Evolutionary conservation across 2,329 filamentous ascomycete genomes (phyloP).

Genomic region (Penicillium sp.): DNA sequence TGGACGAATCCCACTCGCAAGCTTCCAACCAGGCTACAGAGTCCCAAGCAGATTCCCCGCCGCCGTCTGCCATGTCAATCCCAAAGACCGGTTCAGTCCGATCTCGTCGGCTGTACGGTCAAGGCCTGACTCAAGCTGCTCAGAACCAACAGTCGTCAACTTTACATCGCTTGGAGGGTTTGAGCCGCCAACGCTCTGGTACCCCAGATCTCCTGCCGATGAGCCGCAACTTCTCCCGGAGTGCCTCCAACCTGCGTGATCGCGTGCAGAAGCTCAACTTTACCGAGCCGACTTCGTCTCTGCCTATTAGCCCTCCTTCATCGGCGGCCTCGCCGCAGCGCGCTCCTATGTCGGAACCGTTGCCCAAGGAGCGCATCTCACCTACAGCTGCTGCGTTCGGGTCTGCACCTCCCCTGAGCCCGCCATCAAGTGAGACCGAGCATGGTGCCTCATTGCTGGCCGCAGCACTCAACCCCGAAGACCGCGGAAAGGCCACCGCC

Average conservation of each 20-base stretch:
- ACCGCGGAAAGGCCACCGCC: slow-evolving; percentile 76
- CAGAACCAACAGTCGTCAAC: slow-evolving; percentile 76
- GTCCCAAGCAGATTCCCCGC: slow-evolving; percentile 20
- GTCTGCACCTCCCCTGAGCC: slow-evolving; percentile 58
- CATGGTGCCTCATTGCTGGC: slow-evolving; percentile 61
- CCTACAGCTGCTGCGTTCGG: slow-evolving; percentile 27
- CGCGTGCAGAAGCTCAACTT: slow-evolving; percentile 37
- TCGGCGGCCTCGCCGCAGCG: slow-evolving; percentile 37
- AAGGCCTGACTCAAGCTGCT: slow-evolving; percentile 71
- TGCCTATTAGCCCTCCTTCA: slow-evolving; percentile 43
- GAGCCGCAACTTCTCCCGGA: slow-evolving; percentile 48
- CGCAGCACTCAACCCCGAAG: slow-evolving; percentile 65
- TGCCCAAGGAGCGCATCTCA: slow-evolving; percentile 29
- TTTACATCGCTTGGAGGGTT: slow-evolving; percentile 71
- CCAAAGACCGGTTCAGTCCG: slow-evolving; percentile 66
- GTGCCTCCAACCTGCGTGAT: slow-evolving; percentile 63
- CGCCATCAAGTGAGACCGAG: slow-evolving; percentile 66
- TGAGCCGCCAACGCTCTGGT: slow-evolving; percentile 61
- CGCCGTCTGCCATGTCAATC: slow-evolving; percentile 31
- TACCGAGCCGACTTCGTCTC: slow-evolving; percentile 21
- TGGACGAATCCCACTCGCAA: slow-evolving; percentile 56
- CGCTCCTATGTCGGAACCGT: slow-evolving; percentile 35
- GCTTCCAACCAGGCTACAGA: slow-evolving; percentile 15
- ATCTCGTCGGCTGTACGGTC: slow-evolving; percentile 73
- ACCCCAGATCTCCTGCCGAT: slow-evolving; percentile 49